Evolutionary conservation across 768 basidiomycete species (phyloP), one percentile per base, ranked within the genome.

Genomic region (Lactarius vividus): DNA sequence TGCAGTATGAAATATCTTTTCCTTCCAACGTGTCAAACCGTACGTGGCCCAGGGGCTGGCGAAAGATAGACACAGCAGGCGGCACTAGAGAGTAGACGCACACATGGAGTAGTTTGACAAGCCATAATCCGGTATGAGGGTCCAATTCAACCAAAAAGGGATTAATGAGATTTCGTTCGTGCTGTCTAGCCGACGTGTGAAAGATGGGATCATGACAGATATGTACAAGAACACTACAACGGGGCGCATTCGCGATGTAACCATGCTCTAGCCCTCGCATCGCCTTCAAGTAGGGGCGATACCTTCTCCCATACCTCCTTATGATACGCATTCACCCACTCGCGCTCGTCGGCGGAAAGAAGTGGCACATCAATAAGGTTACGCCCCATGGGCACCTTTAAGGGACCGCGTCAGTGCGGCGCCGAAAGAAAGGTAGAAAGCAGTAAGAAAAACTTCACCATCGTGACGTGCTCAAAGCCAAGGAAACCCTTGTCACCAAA

Each of bases 321-420:
- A 75, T 99, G 92, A 72, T 99, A 98, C 2, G 74, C 79, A 71
- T 98, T 86, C 67, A 98, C 66, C 96, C 96, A 98, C 59, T 75
- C 77, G 70, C 80, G 83, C 78, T 98, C 95, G n/a, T 82, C 77
- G 20, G 72, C 79, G 10, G 83, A 82, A 44, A 98, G 73, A 42
- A 98, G 73, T 1, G 74, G 74, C 9, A 76, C 65, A 61, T 95
- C 87, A 52, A 97, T 77, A 52, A 98, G 83, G 65, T 86, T 94
- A 68, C 87, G 91, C 69, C 96, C 91, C 20, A 98, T 93, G 0
- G 96, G 96, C 69, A 86, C 92, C 89, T 81, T 62, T 55, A 68
- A 11, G 35, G 56, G 52, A 28, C 53, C 23, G 59, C 10, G 63
- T 61, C 49, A 72, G 59, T n/a, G 44, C 3, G n/a, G 29, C 18